Evolutionary conservation across 169 alveolate species (phyloP), one percentile per base, ranked within the genome.

Genomic region (Hepatocystis sp.): DNA sequence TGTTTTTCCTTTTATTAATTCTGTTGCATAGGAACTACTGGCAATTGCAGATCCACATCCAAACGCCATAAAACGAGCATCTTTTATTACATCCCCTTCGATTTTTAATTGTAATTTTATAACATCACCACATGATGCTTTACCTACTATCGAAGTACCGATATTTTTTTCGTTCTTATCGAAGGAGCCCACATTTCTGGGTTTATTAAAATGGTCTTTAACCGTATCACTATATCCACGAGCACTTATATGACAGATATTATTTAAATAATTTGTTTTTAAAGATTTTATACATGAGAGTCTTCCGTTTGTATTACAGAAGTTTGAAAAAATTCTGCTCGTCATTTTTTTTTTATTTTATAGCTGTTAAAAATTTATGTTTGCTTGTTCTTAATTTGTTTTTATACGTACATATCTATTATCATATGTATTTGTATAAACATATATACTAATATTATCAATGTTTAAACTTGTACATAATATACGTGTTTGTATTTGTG

Each of bases 11-110:
- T 95, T 96, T 61, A 98, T 94, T 58, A 97, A 90, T 91, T 98
- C 99, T 17, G 99, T 98, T 23, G 98, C 99, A 67, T 96, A 97
- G 10, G 99, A 97, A 81, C 98, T 93, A 85, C 99, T 95, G 21
- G 99, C 99, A 19, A 98, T 98, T 5, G 99, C 99, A 15, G 99
- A 96, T 8, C 99, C 99, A 85, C 99, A 98, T 8, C 99, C 99
- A 85, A 98, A 98, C 4, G 99, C 96, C 90, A 96, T 98, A 84
- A 98, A 98, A 39, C 97, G 95, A 4, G 99, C 99, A 76, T 97
- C 97, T 76, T 94, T 91, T 15, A 98, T 96, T 53, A 95, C 95
- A 5, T 97, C 96, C 64, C 97, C 98, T 68, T 96, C 97, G 60
- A 96, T 97, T 91, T 96, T 93, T 47, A 98, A 98, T 90, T 98